Base-by-base conservation (phyloP, 495 filamentous ascomycete species). In the Cladorrhinum samala region DNA sequence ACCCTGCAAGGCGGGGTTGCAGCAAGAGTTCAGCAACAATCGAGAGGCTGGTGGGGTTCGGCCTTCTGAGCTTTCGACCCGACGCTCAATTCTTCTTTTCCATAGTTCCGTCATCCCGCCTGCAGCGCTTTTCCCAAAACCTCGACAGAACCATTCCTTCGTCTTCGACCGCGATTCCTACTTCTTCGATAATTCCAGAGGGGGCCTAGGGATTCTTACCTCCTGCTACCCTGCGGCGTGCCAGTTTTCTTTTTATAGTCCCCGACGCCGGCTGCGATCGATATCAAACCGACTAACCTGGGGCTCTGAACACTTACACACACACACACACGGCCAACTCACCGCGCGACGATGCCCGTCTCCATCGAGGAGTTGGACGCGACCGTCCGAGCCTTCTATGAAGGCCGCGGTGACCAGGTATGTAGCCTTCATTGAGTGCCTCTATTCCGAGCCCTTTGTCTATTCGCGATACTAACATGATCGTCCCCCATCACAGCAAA, bases 361-460 rank as follows among this genome's bases (percentile, higher is more conserved):
- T 73, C 84, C 57, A 91, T 98, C 65, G 82, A 83, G 67, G 94
- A 98, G 79, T 78, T 98, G 72, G 93, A 98, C 83, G 83, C 82
- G 66, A 95, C 89, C 54, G 91, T 96, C 78, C 91, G 86, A 57
- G 85, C 88, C 71, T 96, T 98, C 76, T 97, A 94, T 58, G 93
- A 97, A 74, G 92, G 88, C 67, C 85, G 92, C 68, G 93, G 93
- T 40, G 87, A 95, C 48, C 76, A 88, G 74, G 91, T 96, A 76
- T 66, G n/a, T 82, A 73, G 2, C 18, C 40, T 2, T 21, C n/a
- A 40, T 18, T 23, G 9, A 14, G 39, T 36, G 40, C 11, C 39
- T 41, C 36, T 33, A 38, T 20, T 46, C 44, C 44, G 23, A 11
- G 45, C 24, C 21, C 13, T 27, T n/a, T 6, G 21, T 46, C 19